Conservation (phyloP, 352 stramenopile genomes). For the Phytophthora podocarpi region DNA sequence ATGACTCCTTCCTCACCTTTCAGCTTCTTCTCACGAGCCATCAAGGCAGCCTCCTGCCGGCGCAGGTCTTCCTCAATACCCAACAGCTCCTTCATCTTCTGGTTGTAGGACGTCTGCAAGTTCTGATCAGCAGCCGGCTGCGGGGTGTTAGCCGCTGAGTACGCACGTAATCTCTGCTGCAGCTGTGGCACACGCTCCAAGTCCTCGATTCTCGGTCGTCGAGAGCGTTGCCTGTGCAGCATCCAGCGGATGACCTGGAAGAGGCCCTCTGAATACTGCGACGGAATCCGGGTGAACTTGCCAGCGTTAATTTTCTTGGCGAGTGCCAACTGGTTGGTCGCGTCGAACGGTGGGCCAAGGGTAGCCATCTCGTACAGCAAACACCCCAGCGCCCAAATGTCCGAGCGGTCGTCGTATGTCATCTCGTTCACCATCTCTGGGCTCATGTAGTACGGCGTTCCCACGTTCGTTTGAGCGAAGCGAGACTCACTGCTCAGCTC, state of each 20-base stretch:
- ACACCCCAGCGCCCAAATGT: conserved; percentile 92
- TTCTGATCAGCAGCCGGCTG: conserved; percentile 58
- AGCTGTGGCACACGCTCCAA: conserved; percentile 84
- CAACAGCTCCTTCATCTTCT: conserved; percentile 90
- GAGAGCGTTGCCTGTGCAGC: conserved; percentile 85
- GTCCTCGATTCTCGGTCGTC: conserved; percentile 85
- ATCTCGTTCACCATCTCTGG: conserved; percentile 93
- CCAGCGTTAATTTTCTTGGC: conserved; percentile 94
- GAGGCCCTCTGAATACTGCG: conserved; percentile 90
- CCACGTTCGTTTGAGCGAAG: conserved; percentile 91
- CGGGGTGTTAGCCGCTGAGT: conserved; percentile 57
- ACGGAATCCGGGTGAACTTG: conserved; percentile 91
- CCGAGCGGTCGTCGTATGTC: conserved; percentile 92
- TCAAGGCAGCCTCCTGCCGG: conserved; percentile 83
- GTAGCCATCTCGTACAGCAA: conserved; percentile 92
- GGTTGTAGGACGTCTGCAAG: conserved; percentile 80
- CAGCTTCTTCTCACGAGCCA: conserved; percentile 85
- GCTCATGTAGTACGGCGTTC: conserved; percentile 94
- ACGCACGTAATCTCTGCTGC: conserved; percentile 80
- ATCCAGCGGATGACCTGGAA: conserved; percentile 92
- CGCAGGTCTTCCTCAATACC: conserved; percentile 85
- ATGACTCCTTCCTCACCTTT: conserved; percentile 46
- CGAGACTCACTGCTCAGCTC: conserved; percentile 90
- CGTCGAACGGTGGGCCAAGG: conserved; percentile 90
- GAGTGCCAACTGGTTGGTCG: conserved; percentile 91